phyloP scores from a whole-genome alignment of 768 basidiomycete species.

The Xerocomellus amylosporus region DNA sequence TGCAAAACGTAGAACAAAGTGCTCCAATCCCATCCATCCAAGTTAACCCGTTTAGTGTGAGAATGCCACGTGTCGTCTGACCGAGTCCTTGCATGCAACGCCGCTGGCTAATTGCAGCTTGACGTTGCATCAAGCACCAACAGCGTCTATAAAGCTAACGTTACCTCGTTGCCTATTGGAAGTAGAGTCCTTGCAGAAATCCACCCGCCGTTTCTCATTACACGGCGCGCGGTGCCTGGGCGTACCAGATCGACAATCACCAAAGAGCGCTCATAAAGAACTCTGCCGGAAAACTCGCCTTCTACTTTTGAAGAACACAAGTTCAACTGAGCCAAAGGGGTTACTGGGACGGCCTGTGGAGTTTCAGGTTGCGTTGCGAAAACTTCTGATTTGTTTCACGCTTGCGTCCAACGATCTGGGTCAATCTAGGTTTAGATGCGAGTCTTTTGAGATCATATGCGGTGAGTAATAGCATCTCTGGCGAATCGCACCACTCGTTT shows the following conservation, averaged over 20 bases:
- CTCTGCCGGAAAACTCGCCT: neutral
- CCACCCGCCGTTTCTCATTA: neutral
- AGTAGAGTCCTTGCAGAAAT: neutral
- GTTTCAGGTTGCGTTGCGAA: neutral
- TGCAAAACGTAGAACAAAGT: conserved; percentile 1
- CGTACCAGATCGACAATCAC: neutral
- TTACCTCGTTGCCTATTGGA: neutral
- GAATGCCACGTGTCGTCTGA: neutral
- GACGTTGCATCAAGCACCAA: conserved; percentile 11
- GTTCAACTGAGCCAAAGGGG: neutral
- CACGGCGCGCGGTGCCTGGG: neutral
- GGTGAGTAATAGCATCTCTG: conserved; percentile 1
- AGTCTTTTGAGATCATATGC: neutral
- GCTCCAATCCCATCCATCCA: neutral
- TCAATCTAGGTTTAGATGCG: neutral
- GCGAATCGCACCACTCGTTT: neutral
- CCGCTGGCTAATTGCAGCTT: conserved; percentile 6
- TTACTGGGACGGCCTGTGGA: neutral
- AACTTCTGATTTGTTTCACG: conserved; percentile 1
- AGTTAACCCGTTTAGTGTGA: neutral
- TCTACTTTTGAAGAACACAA: neutral
- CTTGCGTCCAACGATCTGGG: neutral
- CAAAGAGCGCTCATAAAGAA: neutral
- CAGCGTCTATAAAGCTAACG: neutral
- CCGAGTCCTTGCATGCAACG: neutral